Conservation (phyloP, 192 early-diverging fungal species). For the Lunasporangiospora selenospora region DNA sequence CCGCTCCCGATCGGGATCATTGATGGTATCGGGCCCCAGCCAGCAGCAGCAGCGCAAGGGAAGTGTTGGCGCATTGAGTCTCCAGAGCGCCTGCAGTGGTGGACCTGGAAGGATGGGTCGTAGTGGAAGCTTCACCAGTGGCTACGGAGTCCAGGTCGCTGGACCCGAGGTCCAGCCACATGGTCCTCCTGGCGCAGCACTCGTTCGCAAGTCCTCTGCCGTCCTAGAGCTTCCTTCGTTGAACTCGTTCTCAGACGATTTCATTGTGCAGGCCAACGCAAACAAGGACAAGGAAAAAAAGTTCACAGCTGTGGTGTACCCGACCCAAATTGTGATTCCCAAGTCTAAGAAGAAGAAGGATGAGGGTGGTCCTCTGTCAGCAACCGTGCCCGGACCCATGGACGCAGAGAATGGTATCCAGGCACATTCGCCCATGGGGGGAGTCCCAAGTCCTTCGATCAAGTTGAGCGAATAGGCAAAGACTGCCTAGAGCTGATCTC, state of each 20-base stretch:
- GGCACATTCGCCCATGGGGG: no score
- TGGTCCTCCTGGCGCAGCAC: not conserved
- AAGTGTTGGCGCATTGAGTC: slow-evolving; percentile 11
- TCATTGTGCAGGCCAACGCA: slow-evolving; percentile 4
- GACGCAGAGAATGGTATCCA: no score
- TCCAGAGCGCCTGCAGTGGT: slow-evolving; percentile 12
- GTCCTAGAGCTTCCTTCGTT: slow-evolving; percentile 35
- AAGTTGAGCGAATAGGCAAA: slow-evolving; percentile 12
- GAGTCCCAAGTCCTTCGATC: slow-evolving; percentile 4
- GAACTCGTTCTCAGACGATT: slow-evolving; percentile 44
- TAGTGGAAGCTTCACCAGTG: slow-evolving; percentile 43
- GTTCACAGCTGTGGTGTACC: slow-evolving; percentile 39
- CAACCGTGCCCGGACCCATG: no score
- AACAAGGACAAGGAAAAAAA: slow-evolving; percentile 24
- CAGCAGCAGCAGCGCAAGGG: slow-evolving; percentile 24
- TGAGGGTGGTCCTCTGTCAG: no score
- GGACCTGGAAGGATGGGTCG: slow-evolving; percentile 22
- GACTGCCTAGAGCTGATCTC: no score
- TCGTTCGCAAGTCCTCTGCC: slow-evolving; percentile 9
- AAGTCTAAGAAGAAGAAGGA: slow-evolving; percentile 28
- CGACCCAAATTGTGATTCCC: slow-evolving; percentile 39
- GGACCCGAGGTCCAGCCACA: not conserved
- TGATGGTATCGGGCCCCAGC: slow-evolving; percentile 13
- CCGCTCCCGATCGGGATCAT: slow-evolving; percentile 32
- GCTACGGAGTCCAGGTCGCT: slow-evolving; percentile 28